These are phyloP conservation scores for Barnettozyma californica DNA, from an alignment of 805 yeast species.

Conservation along the genomic window DNA sequence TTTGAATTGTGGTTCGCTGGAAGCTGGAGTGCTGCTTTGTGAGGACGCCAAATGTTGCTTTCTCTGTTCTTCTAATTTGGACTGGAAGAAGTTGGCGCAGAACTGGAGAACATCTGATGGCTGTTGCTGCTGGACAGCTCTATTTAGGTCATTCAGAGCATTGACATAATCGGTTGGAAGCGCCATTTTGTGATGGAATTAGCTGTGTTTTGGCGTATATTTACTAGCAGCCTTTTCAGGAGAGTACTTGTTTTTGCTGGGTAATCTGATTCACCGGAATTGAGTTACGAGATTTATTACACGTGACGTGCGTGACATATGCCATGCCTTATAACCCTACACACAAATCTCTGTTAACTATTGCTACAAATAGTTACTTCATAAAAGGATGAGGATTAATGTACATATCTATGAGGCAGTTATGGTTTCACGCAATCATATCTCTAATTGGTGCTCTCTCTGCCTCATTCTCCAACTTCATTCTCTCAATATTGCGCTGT, in stretches of 20 bases:
- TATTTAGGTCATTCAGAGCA: conserved; percentile 60
- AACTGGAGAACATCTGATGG: conserved; percentile 71
- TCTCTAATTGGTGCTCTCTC: conserved; percentile 46
- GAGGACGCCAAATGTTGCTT: conserved; percentile 35
- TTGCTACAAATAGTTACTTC: no score
- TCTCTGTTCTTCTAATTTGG: conserved; percentile 57
- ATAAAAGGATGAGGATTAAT: no score
- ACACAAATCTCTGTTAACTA: no score
- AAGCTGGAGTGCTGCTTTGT: not conserved
- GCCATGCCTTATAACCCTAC: no score
- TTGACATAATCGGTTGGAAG: conserved; percentile 36
- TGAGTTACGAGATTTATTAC: not conserved
- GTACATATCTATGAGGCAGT: not conserved
- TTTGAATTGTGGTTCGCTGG: conserved; percentile 13
- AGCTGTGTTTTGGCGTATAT: not conserved
- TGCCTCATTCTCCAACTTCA: conserved; percentile 56
- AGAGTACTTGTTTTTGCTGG: not conserved
- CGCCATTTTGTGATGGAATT: conserved; percentile 22
- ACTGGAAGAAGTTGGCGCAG: conserved; percentile 67
- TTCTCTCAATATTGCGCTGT: conserved; percentile 40
- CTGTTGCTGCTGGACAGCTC: conserved; percentile 45
- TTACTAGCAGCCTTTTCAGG: not conserved
- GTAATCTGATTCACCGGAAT: not conserved
- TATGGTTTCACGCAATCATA: conserved; percentile 18
- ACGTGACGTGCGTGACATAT: not conserved